Conservation (phyloP, 2,329 filamentous ascomycete genomes). For the Volutella citrinella region DNA sequence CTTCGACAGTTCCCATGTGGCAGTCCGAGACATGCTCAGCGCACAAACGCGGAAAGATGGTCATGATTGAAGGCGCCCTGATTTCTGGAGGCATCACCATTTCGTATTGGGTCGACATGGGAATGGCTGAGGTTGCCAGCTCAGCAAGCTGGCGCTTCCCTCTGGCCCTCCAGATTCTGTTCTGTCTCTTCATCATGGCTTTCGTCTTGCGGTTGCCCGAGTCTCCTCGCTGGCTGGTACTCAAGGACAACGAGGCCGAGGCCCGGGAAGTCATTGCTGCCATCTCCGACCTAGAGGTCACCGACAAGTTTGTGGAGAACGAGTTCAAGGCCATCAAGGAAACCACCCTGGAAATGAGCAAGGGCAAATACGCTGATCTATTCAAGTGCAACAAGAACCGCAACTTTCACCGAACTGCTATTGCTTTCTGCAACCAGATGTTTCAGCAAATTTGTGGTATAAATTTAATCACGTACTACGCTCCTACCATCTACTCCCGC, state of each 20-base stretch:
- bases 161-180: constrained; percentile 52
- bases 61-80: constrained; percentile 59
- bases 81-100: constrained; percentile 57
- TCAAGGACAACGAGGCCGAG: constrained; percentile 45
- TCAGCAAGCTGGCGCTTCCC: constrained; percentile 56
- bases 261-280: constrained; percentile 46
- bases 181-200: constrained; percentile 55
- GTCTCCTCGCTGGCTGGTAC: constrained; percentile 47
- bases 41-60: constrained; percentile 57
- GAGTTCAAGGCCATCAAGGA: constrained; percentile 62
- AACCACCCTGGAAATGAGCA: constrained; percentile 66
- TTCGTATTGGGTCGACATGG: constrained; percentile 60
- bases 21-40: constrained; percentile 57
- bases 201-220: constrained; percentile 54
- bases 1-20: constrained; percentile 58
- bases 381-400: constrained; percentile 58
- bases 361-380: constrained; percentile 56
- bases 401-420: constrained; percentile 54
- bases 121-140: constrained; percentile 47
- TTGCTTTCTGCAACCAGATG: constrained; percentile 60
- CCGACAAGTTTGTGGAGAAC: constrained; percentile 55
- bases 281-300: constrained; percentile 51
- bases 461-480: constrained; percentile 46
- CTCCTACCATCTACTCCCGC: constrained; percentile 55
- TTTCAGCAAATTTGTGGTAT: constrained; percentile 51